Evolutionary conservation across 1,284 basidiomycete genomes (phyloP).

Genomic region (Kalmanozyma brasiliensis): DNA sequence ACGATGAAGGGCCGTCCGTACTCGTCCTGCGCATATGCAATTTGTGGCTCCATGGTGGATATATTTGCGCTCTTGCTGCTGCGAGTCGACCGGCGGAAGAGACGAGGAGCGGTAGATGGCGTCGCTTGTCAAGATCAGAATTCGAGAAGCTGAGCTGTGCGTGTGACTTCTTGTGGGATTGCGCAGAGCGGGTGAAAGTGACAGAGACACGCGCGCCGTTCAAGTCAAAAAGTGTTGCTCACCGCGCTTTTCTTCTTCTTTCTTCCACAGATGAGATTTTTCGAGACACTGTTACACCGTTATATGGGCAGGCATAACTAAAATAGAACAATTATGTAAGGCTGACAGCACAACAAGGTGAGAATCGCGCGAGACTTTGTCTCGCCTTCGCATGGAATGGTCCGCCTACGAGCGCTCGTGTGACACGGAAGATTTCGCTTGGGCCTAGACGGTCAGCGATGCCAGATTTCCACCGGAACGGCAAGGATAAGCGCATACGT

Average conservation of each 20-base stretch:
- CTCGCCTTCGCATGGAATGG: too few species aligned
- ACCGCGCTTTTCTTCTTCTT: slow-evolving; percentile 37
- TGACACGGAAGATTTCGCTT: too few species aligned
- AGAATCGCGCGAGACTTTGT: too few species aligned
- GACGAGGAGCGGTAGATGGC: slow-evolving; percentile 3
- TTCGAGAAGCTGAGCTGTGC: slow-evolving; percentile 11
- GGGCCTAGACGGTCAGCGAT: too few species aligned
- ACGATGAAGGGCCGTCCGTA: slow-evolving; percentile 98
- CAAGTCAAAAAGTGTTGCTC: slow-evolving; percentile 17
- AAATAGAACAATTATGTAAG: background rate
- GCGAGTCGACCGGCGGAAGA: slow-evolving; percentile 7
- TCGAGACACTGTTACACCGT: slow-evolving; percentile 6
- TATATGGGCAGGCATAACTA: background rate
- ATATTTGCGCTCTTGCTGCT: slow-evolving; percentile 5
- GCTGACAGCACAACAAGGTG: too few species aligned
- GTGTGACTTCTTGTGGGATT: slow-evolving; percentile 2
- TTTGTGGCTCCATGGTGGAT: slow-evolving; percentile 64
- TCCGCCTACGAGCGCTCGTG: too few species aligned
- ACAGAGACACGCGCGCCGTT: slow-evolving; percentile 18
- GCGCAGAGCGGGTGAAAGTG: slow-evolving; percentile 13
- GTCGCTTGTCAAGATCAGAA: slow-evolving; percentile 1
- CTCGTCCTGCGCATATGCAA: slow-evolving; percentile 71
- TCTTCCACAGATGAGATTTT: slow-evolving; percentile 26
- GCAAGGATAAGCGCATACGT: background rate
- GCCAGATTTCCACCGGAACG: background rate